Evolutionary conservation across 2,329 filamentous ascomycete genomes (phyloP).

Genomic region (Arthrinium phaeospermum): DNA sequence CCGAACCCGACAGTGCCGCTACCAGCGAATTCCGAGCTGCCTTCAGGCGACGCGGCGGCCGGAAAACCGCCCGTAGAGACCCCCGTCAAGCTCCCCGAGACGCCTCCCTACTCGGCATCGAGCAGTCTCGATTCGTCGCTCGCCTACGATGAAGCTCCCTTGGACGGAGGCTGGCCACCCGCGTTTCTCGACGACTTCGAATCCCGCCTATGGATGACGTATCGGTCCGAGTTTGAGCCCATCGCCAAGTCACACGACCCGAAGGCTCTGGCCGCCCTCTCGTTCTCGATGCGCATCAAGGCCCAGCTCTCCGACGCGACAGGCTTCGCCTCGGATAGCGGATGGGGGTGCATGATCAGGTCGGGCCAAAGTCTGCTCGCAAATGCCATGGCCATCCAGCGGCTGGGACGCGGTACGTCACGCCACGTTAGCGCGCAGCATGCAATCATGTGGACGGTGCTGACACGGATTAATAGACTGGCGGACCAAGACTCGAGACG

Average conservation of each 20-base stretch:
- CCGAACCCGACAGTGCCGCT: neutral
- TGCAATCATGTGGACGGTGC: constrained; percentile 22
- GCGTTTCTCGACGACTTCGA: constrained; percentile 92
- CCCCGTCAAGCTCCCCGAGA: constrained; percentile 45
- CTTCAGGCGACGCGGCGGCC: neutral
- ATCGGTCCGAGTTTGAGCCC: constrained; percentile 82
- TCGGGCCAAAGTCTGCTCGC: constrained; percentile 93
- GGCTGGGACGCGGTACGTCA: constrained; percentile 76
- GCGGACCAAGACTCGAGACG: constrained; percentile 65
- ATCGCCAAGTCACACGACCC: constrained; percentile 82
- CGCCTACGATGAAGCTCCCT: constrained; percentile 51
- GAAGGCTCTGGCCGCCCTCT: constrained; percentile 73
- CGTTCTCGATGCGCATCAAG: constrained; percentile 82
- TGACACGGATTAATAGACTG: constrained; percentile 62
- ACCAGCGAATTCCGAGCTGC: neutral
- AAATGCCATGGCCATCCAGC: constrained; percentile 76
- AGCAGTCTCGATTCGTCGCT: constrained; percentile 60
- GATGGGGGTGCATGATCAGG: constrained; percentile 99
- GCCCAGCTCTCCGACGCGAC: constrained; percentile 77
- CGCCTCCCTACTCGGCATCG: constrained; percentile 54
- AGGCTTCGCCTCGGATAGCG: constrained; percentile 90
- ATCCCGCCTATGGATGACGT: constrained; percentile 94
- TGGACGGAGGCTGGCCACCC: constrained; percentile 75
- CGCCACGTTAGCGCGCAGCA: neutral
- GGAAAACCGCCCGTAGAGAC: constrained; percentile 26